phyloP scores from a whole-genome alignment of 805 yeast genomes.

The Limtongozyma cylindracea region DNA sequence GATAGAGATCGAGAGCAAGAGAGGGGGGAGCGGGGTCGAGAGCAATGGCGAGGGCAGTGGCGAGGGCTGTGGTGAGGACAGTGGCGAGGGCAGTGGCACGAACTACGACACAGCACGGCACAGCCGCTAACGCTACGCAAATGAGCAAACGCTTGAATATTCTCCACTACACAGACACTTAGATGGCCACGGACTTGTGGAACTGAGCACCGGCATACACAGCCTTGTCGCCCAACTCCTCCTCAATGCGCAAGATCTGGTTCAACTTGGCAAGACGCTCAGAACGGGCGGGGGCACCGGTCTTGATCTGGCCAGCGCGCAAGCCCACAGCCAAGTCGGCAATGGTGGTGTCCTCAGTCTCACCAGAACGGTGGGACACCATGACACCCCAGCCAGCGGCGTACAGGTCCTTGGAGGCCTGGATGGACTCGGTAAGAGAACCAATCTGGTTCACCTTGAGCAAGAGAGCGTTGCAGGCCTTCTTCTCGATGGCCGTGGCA shows the following conservation, averaged over 20 bases:
- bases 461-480: constrained; percentile 83
- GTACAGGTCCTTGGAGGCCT: constrained; percentile 90
- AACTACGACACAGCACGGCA: too few relatives aligned
- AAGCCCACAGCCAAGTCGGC: constrained; percentile 96
- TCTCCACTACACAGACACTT: too few relatives aligned
- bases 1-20: too few relatives aligned
- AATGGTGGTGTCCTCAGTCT: constrained; percentile 95
- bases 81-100: too few relatives aligned
- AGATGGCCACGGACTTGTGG: too few relatives aligned
- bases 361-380: constrained; percentile 99
- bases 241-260: constrained; percentile 97
- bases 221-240: constrained; percentile 95
- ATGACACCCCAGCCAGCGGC: constrained; percentile 98
- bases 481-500: constrained; percentile 87
- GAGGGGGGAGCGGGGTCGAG: too few relatives aligned
- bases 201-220: constrained; percentile 83
- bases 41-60: too few relatives aligned
- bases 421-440: constrained; percentile 83
- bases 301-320: constrained; percentile 96
- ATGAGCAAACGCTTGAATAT: too few relatives aligned
- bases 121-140: too few relatives aligned
- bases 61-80: too few relatives aligned
- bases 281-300: constrained; percentile 99
- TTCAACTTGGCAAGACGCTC: constrained; percentile 98
- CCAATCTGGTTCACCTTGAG: constrained; percentile 99